Percentiles rank a stretch among this genome's conserved stretches.
These are phyloP conservation scores for Nicotiana paniculata DNA, from an alignment of 257 asterid species.

Conservation along the genomic window DNA sequence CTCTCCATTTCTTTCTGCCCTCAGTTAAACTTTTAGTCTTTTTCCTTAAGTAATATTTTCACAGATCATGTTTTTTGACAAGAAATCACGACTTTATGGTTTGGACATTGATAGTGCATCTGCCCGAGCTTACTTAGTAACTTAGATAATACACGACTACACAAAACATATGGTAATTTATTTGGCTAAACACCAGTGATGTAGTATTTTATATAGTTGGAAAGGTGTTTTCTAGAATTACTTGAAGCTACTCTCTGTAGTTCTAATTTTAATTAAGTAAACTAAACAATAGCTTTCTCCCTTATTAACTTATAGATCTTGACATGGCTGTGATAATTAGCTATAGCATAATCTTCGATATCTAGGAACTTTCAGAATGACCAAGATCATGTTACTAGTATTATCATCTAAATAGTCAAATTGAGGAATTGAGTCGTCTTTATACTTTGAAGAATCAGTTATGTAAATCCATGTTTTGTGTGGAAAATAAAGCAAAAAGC, in stretches of 20 bases:
- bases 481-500: neutral
- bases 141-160: neutral
- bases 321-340: neutral
- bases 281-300: neutral
- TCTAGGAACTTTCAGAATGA: neutral
- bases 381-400: neutral
- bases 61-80: neutral
- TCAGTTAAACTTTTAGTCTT: neutral
- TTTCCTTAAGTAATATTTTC: neutral
- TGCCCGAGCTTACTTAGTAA: neutral
- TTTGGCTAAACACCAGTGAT: neutral
- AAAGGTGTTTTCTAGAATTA: too few relatives aligned
- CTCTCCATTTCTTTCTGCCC: neutral
- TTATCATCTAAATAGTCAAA: neutral
- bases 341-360: neutral
- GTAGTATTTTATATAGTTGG: too few relatives aligned
- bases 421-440: neutral
- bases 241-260: neutral
- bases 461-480: neutral
- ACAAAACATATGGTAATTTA: neutral
- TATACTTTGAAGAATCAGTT: neutral
- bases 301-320: neutral
- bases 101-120: constrained; percentile 1
- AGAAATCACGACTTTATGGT: neutral
- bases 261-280: neutral